Conservation (phyloP, 208 protist species). For the Porcisia deanei region DNA sequence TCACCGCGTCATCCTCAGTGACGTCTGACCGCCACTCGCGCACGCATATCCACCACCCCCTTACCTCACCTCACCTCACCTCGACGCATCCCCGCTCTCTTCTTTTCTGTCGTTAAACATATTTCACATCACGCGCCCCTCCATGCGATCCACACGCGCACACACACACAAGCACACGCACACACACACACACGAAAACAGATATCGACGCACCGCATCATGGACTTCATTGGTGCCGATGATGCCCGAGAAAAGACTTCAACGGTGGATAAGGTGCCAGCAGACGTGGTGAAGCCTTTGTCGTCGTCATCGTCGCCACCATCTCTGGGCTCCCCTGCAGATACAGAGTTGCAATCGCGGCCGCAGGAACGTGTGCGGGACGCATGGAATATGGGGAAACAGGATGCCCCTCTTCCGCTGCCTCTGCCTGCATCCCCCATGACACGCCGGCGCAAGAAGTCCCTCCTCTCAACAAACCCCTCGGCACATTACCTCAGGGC, state of each 20-base stretch:
- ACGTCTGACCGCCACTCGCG: no score
- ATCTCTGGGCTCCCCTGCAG: background rate
- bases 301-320: background rate
- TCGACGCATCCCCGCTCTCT: no score
- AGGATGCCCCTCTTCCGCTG: background rate
- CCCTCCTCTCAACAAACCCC: background rate
- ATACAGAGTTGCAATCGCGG: background rate
- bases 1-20: no score
- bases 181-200: background rate
- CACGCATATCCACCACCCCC: no score
- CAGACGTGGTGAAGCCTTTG: background rate
- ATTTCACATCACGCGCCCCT: no score
- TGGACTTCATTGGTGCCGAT: background rate
- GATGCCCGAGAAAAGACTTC: background rate
- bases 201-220: background rate
- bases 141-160: no score
- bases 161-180: background rate
- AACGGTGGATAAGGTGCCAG: background rate
- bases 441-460: background rate
- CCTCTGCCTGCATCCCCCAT: conserved; percentile 8
- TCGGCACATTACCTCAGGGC: conserved; percentile 10
- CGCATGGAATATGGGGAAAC: background rate
- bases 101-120: no score
- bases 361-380: background rate
- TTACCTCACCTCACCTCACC: no score